Percentiles rank a stretch among this genome's conserved stretches.
Conservation (phyloP, 306 rosid species). For the Cucurbita pepo region DNA sequence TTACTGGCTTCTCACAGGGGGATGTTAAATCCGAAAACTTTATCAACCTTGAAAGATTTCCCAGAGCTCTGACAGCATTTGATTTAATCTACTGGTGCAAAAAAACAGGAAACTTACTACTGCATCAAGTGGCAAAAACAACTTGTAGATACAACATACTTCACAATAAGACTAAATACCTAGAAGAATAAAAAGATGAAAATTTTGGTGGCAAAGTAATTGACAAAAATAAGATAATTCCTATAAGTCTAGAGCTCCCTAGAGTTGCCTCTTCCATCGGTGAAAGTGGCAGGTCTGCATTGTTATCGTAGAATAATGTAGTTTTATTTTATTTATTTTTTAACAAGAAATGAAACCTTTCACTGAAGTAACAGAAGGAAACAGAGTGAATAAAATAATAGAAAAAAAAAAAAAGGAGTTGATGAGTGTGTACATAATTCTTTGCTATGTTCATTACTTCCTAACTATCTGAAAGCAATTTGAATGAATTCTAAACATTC, state of each 20-base stretch:
- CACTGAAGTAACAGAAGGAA: too few relatives aligned
- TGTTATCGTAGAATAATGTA: neutral
- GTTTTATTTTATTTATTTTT: too few relatives aligned
- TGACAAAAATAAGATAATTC: neutral
- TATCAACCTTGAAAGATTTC: slow-evolving; percentile 75
- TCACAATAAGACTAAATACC: neutral
- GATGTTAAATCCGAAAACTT: slow-evolving; percentile 27
- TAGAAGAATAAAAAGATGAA: neutral
- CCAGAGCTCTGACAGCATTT: slow-evolving; percentile 98
- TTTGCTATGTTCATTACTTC: too few relatives aligned
- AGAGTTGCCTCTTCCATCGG: neutral
- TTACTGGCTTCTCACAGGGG: slow-evolving; percentile 4
- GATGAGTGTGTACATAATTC: too few relatives aligned
- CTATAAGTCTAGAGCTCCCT: neutral
- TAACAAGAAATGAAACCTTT: too few relatives aligned
- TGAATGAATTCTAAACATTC: too few relatives aligned
- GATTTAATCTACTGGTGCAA: slow-evolving; percentile 56
- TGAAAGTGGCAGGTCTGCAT: neutral
- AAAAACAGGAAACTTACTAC: neutral
- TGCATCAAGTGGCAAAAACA: neutral
- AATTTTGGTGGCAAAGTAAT: neutral
- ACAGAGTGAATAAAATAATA: too few relatives aligned
- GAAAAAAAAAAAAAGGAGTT: too few relatives aligned
- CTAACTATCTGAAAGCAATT: too few relatives aligned
- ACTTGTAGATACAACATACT: neutral